Evolutionary conservation across 305 asterid genomes (phyloP).

Genomic region (Solanum hybrid): DNA sequence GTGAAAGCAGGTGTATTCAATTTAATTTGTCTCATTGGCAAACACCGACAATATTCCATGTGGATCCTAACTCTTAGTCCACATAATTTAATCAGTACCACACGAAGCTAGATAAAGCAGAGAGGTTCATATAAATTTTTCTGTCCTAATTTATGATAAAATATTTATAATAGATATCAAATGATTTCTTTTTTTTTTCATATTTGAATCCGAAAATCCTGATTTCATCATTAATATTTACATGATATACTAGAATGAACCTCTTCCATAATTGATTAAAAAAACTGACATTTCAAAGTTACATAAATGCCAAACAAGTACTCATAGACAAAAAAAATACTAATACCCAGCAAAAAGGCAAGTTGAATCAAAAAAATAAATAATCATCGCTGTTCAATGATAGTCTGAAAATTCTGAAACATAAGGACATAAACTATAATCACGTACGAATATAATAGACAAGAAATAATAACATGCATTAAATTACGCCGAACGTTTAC

Average conservation of each 20-base stretch:
- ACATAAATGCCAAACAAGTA: no score
- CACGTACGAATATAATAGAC: not conserved
- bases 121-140: no score
- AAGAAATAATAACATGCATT: not conserved
- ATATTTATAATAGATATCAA: no score
- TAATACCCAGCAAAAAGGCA: not conserved
- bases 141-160: no score
- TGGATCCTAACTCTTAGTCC: not conserved
- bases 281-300: no score
- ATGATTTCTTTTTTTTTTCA: no score
- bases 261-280: no score
- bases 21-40: not conserved
- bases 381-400: not conserved
- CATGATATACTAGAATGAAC: no score
- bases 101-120: fast-evolving
- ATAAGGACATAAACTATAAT: not conserved
- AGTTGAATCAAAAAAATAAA: not conserved
- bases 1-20: not conserved
- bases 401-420: not conserved
- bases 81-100: not conserved
- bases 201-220: no score
- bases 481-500: not conserved
- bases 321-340: no score
- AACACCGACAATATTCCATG: not conserved
- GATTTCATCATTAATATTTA: no score